Percentiles rank a stretch among this genome's conserved stretches.
Conservation (phyloP, 2,329 filamentous ascomycete species). For the Podosphaera aphanis region DNA sequence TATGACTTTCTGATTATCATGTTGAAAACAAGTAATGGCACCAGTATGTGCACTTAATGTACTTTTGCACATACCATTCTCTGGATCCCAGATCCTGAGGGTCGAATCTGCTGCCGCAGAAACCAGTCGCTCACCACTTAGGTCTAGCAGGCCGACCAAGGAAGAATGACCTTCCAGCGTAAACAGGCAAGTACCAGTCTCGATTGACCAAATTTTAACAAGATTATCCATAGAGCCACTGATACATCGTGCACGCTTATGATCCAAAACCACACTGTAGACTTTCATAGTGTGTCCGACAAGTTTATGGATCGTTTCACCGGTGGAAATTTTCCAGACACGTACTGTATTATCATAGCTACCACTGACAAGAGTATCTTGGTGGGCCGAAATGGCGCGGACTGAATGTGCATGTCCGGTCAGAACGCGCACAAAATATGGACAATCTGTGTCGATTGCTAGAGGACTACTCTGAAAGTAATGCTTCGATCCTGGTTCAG, state of each 20-base stretch:
- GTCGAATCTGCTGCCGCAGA: constrained; percentile 92
- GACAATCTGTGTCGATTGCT: constrained; percentile 56
- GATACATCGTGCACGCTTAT: constrained; percentile 80
- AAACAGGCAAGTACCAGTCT: constrained; percentile 62
- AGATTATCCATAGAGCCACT: constrained; percentile 96
- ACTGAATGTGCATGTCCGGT: constrained; percentile 81
- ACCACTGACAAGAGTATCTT: constrained; percentile 86
- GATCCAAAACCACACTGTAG: constrained; percentile 88
- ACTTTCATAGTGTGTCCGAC: constrained; percentile 81
- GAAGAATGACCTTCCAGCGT: constrained; percentile 84
- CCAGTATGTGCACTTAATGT: constrained; percentile 84
- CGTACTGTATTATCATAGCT: constrained; percentile 91
- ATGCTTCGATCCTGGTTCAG: constrained; percentile 50
- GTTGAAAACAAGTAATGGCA: constrained; percentile 96
- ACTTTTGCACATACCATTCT: constrained; percentile 72
- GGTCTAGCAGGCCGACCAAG: constrained; percentile 73
- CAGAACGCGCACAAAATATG: constrained; percentile 78
- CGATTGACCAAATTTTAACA: constrained; percentile 92
- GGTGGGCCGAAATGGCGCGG: constrained; percentile 81
- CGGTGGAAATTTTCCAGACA: constrained; percentile 94
- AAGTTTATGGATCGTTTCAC: constrained; percentile 63
- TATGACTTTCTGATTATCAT: constrained; percentile 89
- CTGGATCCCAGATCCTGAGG: constrained; percentile 87
- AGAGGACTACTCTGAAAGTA: constrained; percentile 63
- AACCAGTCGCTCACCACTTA: constrained; percentile 73